A percentile compares a stretch with the other conserved stretches of the same genome.
Conservation (phyloP, 345 rosid species). For the Reutealis trisperma region DNA sequence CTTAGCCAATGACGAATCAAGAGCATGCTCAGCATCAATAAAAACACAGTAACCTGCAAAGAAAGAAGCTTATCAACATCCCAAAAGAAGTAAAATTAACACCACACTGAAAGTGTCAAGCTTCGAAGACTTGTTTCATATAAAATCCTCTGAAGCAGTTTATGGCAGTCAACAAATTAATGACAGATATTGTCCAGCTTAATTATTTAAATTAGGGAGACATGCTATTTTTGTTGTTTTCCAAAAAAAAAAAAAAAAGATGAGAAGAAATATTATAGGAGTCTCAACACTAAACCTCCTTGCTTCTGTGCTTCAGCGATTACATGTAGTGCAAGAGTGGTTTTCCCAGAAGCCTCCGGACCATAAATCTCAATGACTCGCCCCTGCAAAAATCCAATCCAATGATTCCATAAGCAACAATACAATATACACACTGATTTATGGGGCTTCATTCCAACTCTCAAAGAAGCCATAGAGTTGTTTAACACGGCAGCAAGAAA, state of each 20-base stretch:
- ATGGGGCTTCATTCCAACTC: neutral
- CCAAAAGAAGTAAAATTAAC: neutral
- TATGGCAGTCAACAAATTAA: neutral
- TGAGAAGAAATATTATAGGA: neutral
- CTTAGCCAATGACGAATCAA: slow-evolving; percentile 81
- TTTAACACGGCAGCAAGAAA: neutral
- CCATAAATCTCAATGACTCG: slow-evolving; percentile 98
- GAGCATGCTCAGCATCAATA: slow-evolving; percentile 99
- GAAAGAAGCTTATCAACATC: slow-evolving; percentile 13
- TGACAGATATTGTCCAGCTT: neutral
- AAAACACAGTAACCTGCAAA: slow-evolving; percentile 80
- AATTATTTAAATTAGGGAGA: neutral
- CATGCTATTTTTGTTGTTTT: neutral
- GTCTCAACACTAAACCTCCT: slow-evolving; percentile 64
- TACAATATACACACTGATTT: neutral
- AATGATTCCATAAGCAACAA: slow-evolving; percentile 24
- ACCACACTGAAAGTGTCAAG: neutral
- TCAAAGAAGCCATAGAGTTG: neutral
- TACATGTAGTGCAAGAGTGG: slow-evolving; percentile 92
- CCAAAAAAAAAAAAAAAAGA: neutral
- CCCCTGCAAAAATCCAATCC: slow-evolving; percentile 51
- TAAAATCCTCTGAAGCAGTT: neutral
- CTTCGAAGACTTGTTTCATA: neutral
- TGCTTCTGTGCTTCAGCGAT: slow-evolving; percentile 96
- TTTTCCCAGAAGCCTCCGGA: slow-evolving; percentile 99